Percentiles rank a stretch among this genome's conserved stretches.
Conservation (phyloP, 176 grass and related monocot genomes). For the Oryza glumipatula region DNA sequence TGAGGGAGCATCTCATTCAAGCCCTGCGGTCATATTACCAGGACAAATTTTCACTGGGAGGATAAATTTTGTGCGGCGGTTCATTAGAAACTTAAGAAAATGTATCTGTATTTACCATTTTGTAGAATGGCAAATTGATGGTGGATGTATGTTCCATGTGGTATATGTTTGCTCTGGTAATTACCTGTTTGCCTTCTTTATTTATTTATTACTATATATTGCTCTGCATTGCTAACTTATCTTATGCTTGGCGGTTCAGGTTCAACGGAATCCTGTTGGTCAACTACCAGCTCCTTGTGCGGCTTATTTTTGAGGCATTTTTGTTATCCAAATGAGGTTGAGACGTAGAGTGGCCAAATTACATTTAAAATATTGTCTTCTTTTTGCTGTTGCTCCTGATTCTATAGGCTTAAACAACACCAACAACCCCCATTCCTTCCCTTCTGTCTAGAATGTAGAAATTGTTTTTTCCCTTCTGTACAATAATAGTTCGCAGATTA, state of each 20-base stretch:
- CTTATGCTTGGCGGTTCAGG: constrained; percentile 38
- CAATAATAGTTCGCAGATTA: constrained; percentile 46
- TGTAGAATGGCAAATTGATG: neutral
- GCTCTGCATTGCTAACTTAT: constrained; percentile 12
- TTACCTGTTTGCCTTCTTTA: neutral
- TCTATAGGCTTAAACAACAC: constrained; percentile 12
- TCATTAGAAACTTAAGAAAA: neutral
- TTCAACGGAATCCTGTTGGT: constrained; percentile 43
- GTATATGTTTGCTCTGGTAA: constrained; percentile 8
- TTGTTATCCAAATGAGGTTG: constrained; percentile 52
- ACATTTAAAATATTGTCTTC: constrained; percentile 29
- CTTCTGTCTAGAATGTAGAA: constrained; percentile 41
- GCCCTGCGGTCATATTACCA: constrained; percentile 58
- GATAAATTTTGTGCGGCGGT: constrained; percentile 31
- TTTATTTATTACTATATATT: constrained; percentile 7
- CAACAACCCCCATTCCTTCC: neutral
- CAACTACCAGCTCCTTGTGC: constrained; percentile 31
- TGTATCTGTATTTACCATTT: neutral
- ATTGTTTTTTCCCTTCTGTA: neutral
- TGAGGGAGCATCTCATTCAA: constrained; percentile 61
- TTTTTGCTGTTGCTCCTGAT: constrained; percentile 32
- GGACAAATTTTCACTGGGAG: constrained; percentile 47
- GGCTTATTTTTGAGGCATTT: constrained; percentile 46
- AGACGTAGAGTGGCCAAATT: constrained; percentile 38
- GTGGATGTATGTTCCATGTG: constrained; percentile 4